Conservation (phyloP, 257 asterid genomes). For the Solanum rostratum region DNA sequence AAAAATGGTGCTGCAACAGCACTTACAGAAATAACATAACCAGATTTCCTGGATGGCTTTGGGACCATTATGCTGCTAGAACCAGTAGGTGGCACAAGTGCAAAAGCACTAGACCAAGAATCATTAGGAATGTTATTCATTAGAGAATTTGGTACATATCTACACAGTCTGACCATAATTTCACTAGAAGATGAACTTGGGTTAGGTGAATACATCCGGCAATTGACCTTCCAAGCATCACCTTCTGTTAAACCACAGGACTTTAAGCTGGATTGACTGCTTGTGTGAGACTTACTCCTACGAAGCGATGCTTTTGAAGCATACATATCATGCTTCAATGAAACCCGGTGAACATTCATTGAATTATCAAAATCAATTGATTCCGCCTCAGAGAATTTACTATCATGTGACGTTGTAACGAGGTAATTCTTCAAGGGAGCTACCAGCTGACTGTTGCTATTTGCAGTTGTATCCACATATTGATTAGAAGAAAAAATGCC, state of each 20-base stretch:
- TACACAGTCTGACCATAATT: slow-evolving; percentile 52
- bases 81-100: slow-evolving; percentile 91
- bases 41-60: slow-evolving; percentile 56
- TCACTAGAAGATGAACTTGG: slow-evolving; percentile 63
- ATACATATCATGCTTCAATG: slow-evolving; percentile 6
- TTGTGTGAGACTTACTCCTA: slow-evolving; percentile 13
- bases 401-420: neutral
- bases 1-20: slow-evolving; percentile 82
- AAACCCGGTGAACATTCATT: slow-evolving; percentile 6
- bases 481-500: slow-evolving; percentile 47
- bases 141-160: slow-evolving; percentile 36
- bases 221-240: slow-evolving; percentile 33
- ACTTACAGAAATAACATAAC: slow-evolving; percentile 69
- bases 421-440: slow-evolving; percentile 11
- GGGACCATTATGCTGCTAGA: slow-evolving; percentile 70
- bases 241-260: slow-evolving; percentile 27
- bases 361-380: slow-evolving; percentile 13
- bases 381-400: neutral
- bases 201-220: slow-evolving; percentile 83
- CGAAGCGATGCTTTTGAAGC: slow-evolving; percentile 1
- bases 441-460: slow-evolving; percentile 10
- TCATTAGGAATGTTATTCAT: slow-evolving; percentile 30
- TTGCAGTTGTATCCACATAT: slow-evolving; percentile 29
- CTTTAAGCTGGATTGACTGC: slow-evolving; percentile 25
- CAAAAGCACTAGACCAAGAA: slow-evolving; percentile 78